Percentiles rank a stretch among this genome's conserved stretches.
phyloP scores from a whole-genome alignment of 2,329 filamentous ascomycete genomes.

The Acephala macrosclerotiorum region DNA sequence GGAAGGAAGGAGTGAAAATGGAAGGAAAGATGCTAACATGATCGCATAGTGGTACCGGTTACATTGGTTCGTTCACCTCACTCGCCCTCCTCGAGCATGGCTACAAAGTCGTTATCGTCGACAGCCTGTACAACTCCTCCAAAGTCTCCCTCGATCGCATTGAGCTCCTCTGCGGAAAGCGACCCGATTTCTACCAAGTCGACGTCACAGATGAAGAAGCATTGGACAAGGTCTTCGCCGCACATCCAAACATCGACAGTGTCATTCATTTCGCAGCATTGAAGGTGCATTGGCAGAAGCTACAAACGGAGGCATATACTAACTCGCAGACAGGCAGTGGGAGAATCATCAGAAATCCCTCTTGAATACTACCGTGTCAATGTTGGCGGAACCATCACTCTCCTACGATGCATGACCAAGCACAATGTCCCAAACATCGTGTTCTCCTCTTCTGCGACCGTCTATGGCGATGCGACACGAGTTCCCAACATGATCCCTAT shows the following conservation, averaged over 20 bases:
- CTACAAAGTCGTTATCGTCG: conserved; percentile 96
- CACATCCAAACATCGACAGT: conserved; percentile 93
- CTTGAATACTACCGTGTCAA: conserved; percentile 99
- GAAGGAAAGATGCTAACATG: conserved; percentile 13
- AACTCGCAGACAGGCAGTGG: conserved; percentile 73
- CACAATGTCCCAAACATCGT: conserved; percentile 96
- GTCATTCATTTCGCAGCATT: conserved; percentile 99
- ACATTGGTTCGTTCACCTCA: conserved; percentile 97
- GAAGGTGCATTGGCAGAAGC: conserved; percentile 70
- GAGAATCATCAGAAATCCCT: conserved; percentile 91
- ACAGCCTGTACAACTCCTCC: conserved; percentile 97
- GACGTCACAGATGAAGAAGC: conserved; percentile 88
- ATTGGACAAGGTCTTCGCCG: conserved; percentile 86
- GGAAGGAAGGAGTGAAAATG: neutral
- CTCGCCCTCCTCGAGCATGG: conserved; percentile 91
- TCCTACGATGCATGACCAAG: conserved; percentile 85
- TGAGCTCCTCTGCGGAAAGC: conserved; percentile 89
- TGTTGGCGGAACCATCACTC: conserved; percentile 87
- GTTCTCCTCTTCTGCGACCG: conserved; percentile 97
- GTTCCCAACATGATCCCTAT: conserved; percentile 99
- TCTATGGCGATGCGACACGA: conserved; percentile 96
- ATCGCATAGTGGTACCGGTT: conserved; percentile 84
- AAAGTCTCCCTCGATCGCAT: conserved; percentile 92
- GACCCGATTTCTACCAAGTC: conserved; percentile 81
- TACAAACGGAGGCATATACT: conserved; percentile 21